These are phyloP conservation scores for Pleoardoris graminearum DNA, from an alignment of 2,329 filamentous ascomycete genomes.

Conservation along the genomic window DNA sequence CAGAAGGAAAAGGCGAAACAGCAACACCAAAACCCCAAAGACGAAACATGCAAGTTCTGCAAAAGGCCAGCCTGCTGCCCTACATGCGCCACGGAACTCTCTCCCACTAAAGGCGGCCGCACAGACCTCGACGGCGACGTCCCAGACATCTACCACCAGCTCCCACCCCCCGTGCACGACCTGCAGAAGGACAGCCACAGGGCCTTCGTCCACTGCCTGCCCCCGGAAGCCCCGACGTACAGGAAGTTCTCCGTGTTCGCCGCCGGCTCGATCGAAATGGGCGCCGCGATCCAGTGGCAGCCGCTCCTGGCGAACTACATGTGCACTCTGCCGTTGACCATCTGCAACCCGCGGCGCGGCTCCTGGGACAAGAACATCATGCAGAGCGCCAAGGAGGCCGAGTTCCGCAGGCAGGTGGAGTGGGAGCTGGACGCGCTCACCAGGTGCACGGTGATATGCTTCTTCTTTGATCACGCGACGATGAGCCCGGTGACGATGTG, in stretches of 20 bases:
- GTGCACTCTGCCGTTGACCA: conserved; percentile 51
- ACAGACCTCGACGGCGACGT: conserved; percentile 27
- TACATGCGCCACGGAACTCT: not conserved
- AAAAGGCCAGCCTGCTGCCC: conserved; percentile 8
- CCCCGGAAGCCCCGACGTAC: conserved; percentile 21
- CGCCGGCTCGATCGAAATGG: conserved; percentile 59
- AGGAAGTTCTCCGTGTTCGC: conserved; percentile 57
- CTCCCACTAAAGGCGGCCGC: not conserved
- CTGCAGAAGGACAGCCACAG: conserved; percentile 17
- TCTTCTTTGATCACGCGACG: not conserved
- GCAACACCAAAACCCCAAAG: not conserved
- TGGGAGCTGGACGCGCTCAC: conserved; percentile 66
- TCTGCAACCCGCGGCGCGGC: conserved; percentile 61
- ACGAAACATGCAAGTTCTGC: conserved; percentile 6
- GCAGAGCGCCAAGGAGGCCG: conserved; percentile 47
- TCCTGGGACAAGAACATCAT: conserved; percentile 61
- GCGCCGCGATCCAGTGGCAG: conserved; percentile 57
- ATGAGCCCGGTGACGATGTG: not conserved
- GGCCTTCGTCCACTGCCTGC: conserved; percentile 21
- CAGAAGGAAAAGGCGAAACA: not conserved
- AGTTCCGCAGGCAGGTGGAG: conserved; percentile 58
- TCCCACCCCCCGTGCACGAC: conserved; percentile 19
- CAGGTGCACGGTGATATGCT: conserved; percentile 55
- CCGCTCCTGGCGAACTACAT: conserved; percentile 49
- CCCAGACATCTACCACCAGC: conserved; percentile 26